phyloP scores from a whole-genome alignment of 208 protist species.

The Wallacemonas collosoma region DNA sequence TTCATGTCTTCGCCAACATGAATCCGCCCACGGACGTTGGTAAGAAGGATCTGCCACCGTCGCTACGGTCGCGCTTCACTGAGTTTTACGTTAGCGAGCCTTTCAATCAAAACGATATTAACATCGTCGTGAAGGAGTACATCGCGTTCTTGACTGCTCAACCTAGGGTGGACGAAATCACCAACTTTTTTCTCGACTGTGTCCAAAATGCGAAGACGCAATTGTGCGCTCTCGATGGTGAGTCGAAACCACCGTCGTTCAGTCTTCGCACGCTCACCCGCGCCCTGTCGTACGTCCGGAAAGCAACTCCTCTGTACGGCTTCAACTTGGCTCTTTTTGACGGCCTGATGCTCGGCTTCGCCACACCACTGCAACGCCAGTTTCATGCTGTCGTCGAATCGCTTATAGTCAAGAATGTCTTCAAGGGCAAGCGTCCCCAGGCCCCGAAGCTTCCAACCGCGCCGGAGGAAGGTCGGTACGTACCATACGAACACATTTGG shows the following conservation, averaged over 20 bases:
- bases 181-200: conserved; percentile 95
- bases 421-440: conserved; percentile 72
- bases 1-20: conserved; percentile 99
- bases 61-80: conserved; percentile 96
- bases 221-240: conserved; percentile 92
- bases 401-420: conserved; percentile 90
- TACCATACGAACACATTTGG: conserved; percentile 97
- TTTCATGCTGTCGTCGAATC: conserved; percentile 89
- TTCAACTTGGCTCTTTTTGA: conserved; percentile 96
- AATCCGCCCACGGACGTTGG: conserved; percentile 99
- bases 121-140: conserved; percentile 91
- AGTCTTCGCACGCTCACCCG: conserved; percentile 97
- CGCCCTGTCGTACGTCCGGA: conserved; percentile 94
- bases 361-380: conserved; percentile 93
- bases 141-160: conserved; percentile 81
- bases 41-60: conserved; percentile 98
- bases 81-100: conserved; percentile 99
- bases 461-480: conserved; percentile 40
- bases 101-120: conserved; percentile 94
- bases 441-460: conserved; percentile 50
- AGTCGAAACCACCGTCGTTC: conserved; percentile 95
- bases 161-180: conserved; percentile 91
- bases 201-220: conserved; percentile 79
- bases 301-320: conserved; percentile 92
- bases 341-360: conserved; percentile 96